Conservation (phyloP, 306 rosid genomes). For the Citrullus mucosospermus region DNA sequence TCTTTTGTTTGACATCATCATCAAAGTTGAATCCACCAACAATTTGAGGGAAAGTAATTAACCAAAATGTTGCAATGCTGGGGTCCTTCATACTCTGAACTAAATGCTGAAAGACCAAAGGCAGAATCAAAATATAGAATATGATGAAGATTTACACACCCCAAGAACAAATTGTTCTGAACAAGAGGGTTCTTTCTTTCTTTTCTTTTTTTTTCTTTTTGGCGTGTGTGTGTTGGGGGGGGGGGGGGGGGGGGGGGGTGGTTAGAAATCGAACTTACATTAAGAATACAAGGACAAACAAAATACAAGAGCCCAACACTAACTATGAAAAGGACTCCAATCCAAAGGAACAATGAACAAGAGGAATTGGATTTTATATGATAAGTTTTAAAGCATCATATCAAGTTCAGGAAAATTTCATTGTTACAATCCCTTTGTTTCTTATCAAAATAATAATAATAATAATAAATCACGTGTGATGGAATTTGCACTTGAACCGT, state of each 20-base stretch:
- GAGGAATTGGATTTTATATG: not conserved
- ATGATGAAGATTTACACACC: conserved; percentile 1
- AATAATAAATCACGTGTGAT: not conserved
- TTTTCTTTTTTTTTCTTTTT: too few relatives aligned
- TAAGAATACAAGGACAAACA: too few relatives aligned
- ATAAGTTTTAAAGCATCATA: not conserved
- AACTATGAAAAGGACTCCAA: too few relatives aligned
- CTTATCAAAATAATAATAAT: too few relatives aligned
- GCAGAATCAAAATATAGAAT: conserved; percentile 6
- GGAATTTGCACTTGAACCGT: not conserved
- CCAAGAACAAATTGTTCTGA: not conserved
- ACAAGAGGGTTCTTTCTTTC: not conserved
- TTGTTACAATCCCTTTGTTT: not conserved
- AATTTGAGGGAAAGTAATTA: conserved; percentile 77
- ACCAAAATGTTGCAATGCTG: conserved; percentile 92
- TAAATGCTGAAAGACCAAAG: conserved; percentile 52
- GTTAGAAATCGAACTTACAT: too few relatives aligned
- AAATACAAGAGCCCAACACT: too few relatives aligned
- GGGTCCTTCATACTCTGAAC: conserved; percentile 92
- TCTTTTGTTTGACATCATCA: conserved; percentile 68
- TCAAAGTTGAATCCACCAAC: conserved; percentile 73
- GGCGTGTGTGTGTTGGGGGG: too few relatives aligned
- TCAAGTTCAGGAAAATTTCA: not conserved
- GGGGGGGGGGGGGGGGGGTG: too few relatives aligned
- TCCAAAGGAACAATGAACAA: not conserved